These are phyloP conservation scores for Thalassiosira oceanica DNA, from an alignment of 352 stramenopile genomes.

Conservation along the genomic window DNA sequence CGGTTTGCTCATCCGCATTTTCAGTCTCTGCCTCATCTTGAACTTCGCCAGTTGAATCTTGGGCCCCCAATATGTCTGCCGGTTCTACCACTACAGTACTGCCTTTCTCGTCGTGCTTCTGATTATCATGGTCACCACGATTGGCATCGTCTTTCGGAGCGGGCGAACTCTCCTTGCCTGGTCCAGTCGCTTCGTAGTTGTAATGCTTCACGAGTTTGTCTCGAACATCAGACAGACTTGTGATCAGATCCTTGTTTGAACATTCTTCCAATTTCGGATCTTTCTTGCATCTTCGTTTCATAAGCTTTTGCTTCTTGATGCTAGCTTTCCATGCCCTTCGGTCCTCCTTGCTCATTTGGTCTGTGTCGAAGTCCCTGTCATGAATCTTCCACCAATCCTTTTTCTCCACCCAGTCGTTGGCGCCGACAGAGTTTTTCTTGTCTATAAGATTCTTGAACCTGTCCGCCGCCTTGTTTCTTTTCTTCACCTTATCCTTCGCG, in stretches of 20 bases:
- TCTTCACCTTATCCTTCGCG: not conserved
- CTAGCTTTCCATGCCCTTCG: no score
- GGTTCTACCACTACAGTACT: constrained; percentile 1
- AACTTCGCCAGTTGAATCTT: not conserved
- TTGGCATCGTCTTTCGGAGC: not conserved
- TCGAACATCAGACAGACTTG: constrained; percentile 12
- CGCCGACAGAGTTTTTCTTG: constrained; percentile 12
- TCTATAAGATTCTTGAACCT: constrained; percentile 11
- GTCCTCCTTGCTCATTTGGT: constrained; percentile 17
- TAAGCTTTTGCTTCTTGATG: constrained; percentile 19
- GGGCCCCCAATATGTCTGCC: not conserved
- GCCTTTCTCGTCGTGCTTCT: not conserved
- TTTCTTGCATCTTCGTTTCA: constrained; percentile 11
- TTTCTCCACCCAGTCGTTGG: constrained; percentile 26
- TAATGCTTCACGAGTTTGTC: constrained; percentile 32
- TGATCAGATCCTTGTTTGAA: constrained; percentile 1
- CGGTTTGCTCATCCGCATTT: not conserved
- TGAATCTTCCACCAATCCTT: constrained; percentile 40
- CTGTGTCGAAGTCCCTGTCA: constrained; percentile 16
- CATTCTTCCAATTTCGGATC: constrained; percentile 12
- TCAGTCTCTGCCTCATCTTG: not conserved
- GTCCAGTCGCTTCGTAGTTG: constrained; percentile 2
- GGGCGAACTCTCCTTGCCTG: not conserved
- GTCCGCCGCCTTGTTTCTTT: constrained; percentile 5
- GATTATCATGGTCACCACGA: constrained; percentile 3